phyloP scores from a whole-genome alignment of 148 eudicot species.

The Polygonum aviculare region DNA sequence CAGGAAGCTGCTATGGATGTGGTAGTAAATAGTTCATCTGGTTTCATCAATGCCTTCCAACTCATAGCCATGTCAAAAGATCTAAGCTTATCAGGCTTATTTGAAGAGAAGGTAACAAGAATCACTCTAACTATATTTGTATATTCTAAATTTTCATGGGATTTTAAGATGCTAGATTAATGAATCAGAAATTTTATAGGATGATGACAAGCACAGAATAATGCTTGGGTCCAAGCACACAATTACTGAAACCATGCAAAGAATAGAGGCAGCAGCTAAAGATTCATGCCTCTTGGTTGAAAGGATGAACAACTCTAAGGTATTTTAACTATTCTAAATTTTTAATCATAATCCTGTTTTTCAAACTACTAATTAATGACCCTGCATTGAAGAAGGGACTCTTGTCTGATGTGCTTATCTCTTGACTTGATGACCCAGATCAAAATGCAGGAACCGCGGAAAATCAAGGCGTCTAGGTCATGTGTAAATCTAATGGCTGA shows the following conservation, averaged over 20 bases:
- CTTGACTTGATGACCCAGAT: constrained; percentile 21
- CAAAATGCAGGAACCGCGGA: constrained; percentile 25
- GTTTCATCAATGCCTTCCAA: constrained; percentile 55
- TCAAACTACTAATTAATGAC: not conserved
- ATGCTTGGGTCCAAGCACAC: constrained; percentile 42
- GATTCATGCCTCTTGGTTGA: constrained; percentile 34
- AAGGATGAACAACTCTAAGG: constrained; percentile 40
- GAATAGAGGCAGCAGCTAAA: constrained; percentile 46
- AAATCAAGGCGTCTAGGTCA: constrained; percentile 31
- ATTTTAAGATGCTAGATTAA: not conserved
- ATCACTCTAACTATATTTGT: not conserved
- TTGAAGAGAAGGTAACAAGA: constrained; percentile 37
- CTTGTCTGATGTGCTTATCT: not conserved
- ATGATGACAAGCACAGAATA: constrained; percentile 28
- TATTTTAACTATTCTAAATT: not conserved
- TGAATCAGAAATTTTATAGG: constrained; percentile 18
- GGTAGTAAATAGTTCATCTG: constrained; percentile 11
- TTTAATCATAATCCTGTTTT: not conserved
- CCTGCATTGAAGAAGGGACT: not conserved
- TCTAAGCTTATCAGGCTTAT: constrained; percentile 41
- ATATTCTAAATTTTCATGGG: not conserved
- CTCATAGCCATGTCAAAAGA: constrained; percentile 42
- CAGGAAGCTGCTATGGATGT: constrained; percentile 27
- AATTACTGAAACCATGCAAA: constrained; percentile 31
- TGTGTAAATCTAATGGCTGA: constrained; percentile 37